Percentiles rank a stretch among this genome's conserved stretches.
phyloP scores from a whole-genome alignment of 2,329 filamentous ascomycete species.

The Cordyceps pruinosa region DNA sequence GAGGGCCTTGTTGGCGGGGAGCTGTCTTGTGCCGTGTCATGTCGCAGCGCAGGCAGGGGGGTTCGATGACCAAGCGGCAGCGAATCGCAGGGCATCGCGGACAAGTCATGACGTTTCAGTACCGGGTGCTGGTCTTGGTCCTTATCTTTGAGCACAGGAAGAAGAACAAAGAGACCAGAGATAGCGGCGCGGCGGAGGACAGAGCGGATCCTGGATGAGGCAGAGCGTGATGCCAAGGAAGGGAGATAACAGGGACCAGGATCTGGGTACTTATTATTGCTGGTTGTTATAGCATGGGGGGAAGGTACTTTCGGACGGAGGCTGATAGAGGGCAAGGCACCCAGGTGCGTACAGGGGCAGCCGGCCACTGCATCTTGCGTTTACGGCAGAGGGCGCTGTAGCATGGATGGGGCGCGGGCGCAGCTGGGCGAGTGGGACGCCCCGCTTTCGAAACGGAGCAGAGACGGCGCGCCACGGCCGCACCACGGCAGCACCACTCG shows the following conservation, averaged over 20 bases:
- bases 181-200: background rate
- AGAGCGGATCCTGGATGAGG: background rate
- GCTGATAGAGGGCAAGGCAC: no score
- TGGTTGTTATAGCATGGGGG: no score
- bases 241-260: background rate
- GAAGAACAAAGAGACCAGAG: no score
- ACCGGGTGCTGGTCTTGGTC: background rate
- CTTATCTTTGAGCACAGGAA: slow-evolving; percentile 3
- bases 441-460: no score
- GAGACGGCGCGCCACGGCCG: no score
- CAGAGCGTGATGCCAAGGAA: background rate
- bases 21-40: background rate
- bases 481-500: no score
- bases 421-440: no score
- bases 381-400: no score
- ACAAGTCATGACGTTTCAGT: slow-evolving; percentile 9
- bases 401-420: no score
- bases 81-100: background rate
- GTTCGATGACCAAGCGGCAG: background rate
- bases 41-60: background rate
- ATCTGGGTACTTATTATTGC: background rate
- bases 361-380: no score
- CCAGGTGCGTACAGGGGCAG: no score
- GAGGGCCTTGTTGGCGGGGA: background rate
- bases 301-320: no score